Conservation (phyloP, 2,329 filamentous ascomycete genomes). For the Purpureocillium takamizusanense region DNA sequence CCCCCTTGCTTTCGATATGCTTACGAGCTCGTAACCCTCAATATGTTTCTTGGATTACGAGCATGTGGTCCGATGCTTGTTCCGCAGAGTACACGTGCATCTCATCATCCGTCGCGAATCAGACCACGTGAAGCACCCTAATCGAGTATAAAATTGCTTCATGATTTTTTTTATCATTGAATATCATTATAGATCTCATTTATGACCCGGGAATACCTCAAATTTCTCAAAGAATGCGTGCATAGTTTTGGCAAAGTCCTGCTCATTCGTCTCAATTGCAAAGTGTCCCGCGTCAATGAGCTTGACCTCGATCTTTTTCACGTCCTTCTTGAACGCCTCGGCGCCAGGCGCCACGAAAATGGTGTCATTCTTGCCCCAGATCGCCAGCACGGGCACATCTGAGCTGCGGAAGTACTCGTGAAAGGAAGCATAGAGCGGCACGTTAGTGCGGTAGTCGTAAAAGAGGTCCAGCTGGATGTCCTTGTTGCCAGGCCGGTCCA, state of each 20-base stretch:
- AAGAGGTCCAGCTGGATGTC: constrained; percentile 49
- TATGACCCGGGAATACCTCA: too few relatives aligned
- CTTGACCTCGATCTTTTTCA: constrained; percentile 35
- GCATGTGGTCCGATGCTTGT: too few relatives aligned
- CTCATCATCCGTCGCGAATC: too few relatives aligned
- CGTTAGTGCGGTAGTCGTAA: constrained; percentile 46
- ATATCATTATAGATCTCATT: too few relatives aligned
- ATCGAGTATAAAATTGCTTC: too few relatives aligned
- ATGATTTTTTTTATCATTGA: too few relatives aligned
- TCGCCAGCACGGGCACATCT: constrained; percentile 43
- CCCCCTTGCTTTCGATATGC: too few relatives aligned
- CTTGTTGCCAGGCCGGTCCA: constrained; percentile 38
- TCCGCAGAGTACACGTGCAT: too few relatives aligned
- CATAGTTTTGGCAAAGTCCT: constrained; percentile 12
- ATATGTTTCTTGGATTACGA: too few relatives aligned
- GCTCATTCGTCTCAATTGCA: constrained; percentile 27
- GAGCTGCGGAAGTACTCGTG: constrained; percentile 44
- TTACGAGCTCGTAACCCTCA: too few relatives aligned
- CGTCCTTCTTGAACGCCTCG: constrained; percentile 42
- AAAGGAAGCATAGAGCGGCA: constrained; percentile 42
- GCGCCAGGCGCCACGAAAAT: constrained; percentile 42
- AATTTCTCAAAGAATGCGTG: constrained; percentile 5
- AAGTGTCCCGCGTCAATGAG: constrained; percentile 50
- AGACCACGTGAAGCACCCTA: too few relatives aligned
- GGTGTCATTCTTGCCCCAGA: constrained; percentile 49